Conservation (phyloP, 2,329 filamentous ascomycete genomes). For the Leptographium galeiforme region DNA sequence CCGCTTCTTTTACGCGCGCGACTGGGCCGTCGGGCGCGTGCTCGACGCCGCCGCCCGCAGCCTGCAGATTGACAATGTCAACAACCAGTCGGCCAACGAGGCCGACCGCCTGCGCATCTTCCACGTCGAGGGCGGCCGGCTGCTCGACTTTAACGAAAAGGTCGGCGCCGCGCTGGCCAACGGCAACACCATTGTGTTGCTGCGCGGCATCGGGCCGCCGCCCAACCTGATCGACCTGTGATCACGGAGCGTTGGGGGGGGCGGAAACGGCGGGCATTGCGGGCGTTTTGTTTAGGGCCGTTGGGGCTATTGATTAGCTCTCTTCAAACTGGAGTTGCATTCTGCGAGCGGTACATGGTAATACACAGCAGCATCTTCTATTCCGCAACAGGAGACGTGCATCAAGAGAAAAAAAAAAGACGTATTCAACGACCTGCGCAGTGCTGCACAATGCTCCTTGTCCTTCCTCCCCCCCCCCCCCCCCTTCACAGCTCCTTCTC, state of each 20-base stretch:
- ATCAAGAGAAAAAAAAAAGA: no score
- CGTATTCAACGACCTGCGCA: no score
- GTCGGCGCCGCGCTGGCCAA: constrained; percentile 58
- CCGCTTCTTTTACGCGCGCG: constrained; percentile 65
- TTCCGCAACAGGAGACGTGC: no score
- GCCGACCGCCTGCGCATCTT: constrained; percentile 75
- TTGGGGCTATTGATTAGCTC: no score
- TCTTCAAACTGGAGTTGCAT: no score
- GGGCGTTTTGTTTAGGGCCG: no score
- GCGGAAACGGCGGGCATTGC: no score
- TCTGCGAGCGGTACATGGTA: no score
- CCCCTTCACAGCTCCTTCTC: constrained; percentile 26
- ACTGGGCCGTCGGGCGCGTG: constrained; percentile 82
- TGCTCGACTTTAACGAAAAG: constrained; percentile 82
- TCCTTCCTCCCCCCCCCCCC: no score
- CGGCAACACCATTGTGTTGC: constrained; percentile 79
- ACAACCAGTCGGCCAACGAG: constrained; percentile 64
- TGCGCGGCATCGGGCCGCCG: constrained; percentile 74
- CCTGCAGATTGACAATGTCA: constrained; percentile 70
- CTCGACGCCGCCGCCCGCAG: constrained; percentile 65
- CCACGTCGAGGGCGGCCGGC: constrained; percentile 76
- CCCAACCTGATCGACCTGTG: constrained; percentile 54
- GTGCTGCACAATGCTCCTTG: no score
- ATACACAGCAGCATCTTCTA: no score
- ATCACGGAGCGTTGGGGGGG: not conserved